These are phyloP conservation scores for Candida railenensis DNA, from an alignment of 805 yeast genomes.

Conservation along the genomic window DNA sequence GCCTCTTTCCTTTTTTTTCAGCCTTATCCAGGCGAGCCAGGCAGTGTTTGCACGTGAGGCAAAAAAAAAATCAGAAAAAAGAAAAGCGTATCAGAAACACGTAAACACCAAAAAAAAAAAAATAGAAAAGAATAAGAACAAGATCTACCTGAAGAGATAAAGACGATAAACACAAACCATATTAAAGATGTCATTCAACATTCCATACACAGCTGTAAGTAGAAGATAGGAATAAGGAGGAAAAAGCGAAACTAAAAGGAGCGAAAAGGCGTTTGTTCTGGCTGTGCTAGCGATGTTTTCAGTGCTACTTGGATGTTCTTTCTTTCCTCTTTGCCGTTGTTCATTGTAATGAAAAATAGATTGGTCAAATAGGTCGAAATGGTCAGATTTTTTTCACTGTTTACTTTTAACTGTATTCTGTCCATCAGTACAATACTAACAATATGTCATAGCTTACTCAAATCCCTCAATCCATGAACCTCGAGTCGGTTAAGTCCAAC, in stretches of 20 bases:
- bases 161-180: no score
- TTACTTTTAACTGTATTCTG: not conserved
- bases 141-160: not conserved
- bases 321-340: not conserved
- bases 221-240: not conserved
- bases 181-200: constrained; percentile 2
- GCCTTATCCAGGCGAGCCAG: no score
- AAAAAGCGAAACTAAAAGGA: no score
- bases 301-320: not conserved
- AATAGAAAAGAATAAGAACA: not conserved
- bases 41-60: constrained; percentile 1
- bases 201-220: constrained; percentile 5
- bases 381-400: not conserved
- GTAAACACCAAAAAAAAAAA: not conserved
- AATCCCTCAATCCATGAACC: constrained; percentile 46
- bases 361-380: not conserved
- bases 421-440: not conserved
- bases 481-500: constrained; percentile 45
- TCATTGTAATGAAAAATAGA: no score
- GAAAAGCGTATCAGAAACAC: not conserved
- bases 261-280: no score
- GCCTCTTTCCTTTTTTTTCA: no score
- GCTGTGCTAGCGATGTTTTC: no score
- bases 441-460: constrained; percentile 32
- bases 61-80: not conserved